These are phyloP conservation scores for Chalciporus chontae DNA, from an alignment of 768 basidiomycete species.

Conservation along the genomic window DNA sequence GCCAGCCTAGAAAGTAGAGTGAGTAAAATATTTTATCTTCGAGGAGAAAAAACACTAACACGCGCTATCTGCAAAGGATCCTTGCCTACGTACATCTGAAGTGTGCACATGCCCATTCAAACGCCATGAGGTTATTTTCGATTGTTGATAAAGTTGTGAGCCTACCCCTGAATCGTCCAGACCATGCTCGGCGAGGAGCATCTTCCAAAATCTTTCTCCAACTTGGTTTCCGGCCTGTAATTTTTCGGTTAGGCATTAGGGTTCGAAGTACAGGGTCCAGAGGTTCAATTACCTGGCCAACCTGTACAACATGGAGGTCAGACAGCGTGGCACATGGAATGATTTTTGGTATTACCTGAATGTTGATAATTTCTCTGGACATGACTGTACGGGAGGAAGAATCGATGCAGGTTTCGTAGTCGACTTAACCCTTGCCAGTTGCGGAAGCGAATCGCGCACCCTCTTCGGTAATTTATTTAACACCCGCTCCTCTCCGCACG, in stretches of 20 bases:
- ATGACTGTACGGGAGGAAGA: slow-evolving; percentile 35
- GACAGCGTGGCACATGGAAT: neutral
- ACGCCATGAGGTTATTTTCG: slow-evolving; percentile 15
- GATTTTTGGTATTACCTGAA: slow-evolving; percentile 49
- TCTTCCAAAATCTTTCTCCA: slow-evolving; percentile 86
- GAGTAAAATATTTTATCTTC: neutral
- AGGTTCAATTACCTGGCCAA: slow-evolving; percentile 55
- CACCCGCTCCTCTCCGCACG: slow-evolving; percentile 15
- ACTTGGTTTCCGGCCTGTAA: slow-evolving; percentile 69
- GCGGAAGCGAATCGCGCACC: slow-evolving; percentile 8
- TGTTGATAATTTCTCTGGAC: slow-evolving; percentile 79
- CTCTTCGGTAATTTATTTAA: slow-evolving; percentile 10
- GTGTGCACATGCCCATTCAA: slow-evolving; percentile 4
- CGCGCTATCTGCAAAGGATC: slow-evolving; percentile 73
- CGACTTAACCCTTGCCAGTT: slow-evolving; percentile 9
- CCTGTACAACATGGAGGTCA: slow-evolving; percentile 37
- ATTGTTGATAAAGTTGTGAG: slow-evolving; percentile 6
- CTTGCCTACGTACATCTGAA: slow-evolving; percentile 64
- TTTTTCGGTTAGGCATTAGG: slow-evolving; percentile 20
- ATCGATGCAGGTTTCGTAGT: slow-evolving; percentile 6
- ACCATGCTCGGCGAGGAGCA: slow-evolving; percentile 84
- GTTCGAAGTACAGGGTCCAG: neutral
- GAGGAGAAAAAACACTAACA: slow-evolving; percentile 38
- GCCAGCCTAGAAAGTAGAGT: slow-evolving; percentile 47
- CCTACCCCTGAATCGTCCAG: slow-evolving; percentile 66